Percentiles rank a stretch among this genome's conserved stretches.
Evolutionary conservation across 2,329 filamentous ascomycete genomes (phyloP).

Genomic region (Tolypocladium ovalisporum): DNA sequence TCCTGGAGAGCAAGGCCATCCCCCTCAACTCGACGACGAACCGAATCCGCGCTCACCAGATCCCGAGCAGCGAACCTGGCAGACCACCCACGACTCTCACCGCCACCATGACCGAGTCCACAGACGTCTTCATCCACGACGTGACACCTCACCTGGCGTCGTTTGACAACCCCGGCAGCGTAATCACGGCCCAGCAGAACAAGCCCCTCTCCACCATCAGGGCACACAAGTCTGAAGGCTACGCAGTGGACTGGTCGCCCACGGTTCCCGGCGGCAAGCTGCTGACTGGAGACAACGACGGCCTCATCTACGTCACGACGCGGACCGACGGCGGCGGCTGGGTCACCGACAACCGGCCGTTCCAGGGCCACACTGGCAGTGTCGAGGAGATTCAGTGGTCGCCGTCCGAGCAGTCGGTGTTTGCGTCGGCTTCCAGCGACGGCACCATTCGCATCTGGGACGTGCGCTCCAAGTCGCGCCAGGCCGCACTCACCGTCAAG

Average conservation of each 20-base stretch:
- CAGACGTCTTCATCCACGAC: constrained; percentile 85
- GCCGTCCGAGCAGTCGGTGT: constrained; percentile 83
- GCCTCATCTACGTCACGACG: constrained; percentile 80
- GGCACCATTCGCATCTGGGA: constrained; percentile 96
- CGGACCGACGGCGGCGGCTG: constrained; percentile 81
- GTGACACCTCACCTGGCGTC: constrained; percentile 79
- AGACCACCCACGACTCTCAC: constrained; percentile 72
- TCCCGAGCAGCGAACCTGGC: constrained; percentile 58
- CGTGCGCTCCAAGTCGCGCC: constrained; percentile 77
- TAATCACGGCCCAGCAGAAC: constrained; percentile 71
- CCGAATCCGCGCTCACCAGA: constrained; percentile 80
- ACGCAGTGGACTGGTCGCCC: constrained; percentile 94
- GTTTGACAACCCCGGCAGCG: constrained; percentile 80
- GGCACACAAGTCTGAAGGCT: constrained; percentile 88
- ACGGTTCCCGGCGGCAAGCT: constrained; percentile 67
- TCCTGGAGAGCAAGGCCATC: constrained; percentile 86
- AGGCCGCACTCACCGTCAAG: constrained; percentile 77
- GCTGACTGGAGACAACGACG: constrained; percentile 82
- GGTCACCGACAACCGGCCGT: constrained; percentile 74
- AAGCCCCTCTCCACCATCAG: constrained; percentile 81
- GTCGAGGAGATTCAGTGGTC: constrained; percentile 98
- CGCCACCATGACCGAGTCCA: constrained; percentile 85
- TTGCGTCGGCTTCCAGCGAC: constrained; percentile 87
- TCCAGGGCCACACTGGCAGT: constrained; percentile 72
- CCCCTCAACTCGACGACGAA: constrained; percentile 83